Percentiles rank a stretch among this genome's conserved stretches.
Evolutionary conservation across 2,329 filamentous ascomycete species (phyloP).

Genomic region (Colletotrichum sp.): DNA sequence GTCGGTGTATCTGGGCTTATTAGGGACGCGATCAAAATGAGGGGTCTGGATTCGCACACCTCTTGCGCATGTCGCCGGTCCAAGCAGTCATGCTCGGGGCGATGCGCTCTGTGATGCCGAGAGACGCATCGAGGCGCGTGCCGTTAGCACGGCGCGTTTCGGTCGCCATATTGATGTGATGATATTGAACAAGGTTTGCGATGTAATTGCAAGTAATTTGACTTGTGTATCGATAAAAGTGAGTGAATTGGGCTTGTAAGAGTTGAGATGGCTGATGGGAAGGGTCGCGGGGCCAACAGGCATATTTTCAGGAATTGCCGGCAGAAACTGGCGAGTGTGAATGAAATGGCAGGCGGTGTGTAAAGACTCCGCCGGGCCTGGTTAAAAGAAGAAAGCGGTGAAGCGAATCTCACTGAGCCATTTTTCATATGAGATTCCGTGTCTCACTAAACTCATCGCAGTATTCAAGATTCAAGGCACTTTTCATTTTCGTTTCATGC

Average conservation of each 20-base stretch:
- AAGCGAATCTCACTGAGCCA: neutral
- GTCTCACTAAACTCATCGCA: neutral
- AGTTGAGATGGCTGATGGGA: neutral
- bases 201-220: neutral
- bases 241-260: neutral
- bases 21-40: neutral
- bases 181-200: accelerated
- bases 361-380: accelerated
- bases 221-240: neutral
- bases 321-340: neutral
- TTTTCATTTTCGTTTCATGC: neutral
- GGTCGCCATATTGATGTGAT: neutral
- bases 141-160: slow-evolving; percentile 13
- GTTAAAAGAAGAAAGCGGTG: neutral
- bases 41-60: neutral
- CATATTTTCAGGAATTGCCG: slow-evolving; percentile 19
- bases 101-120: slow-evolving; percentile 24
- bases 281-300: neutral
- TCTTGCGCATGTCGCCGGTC: slow-evolving; percentile 23
- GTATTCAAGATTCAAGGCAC: neutral
- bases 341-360: neutral
- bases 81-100: slow-evolving; percentile 21
- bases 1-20: slow-evolving; percentile 73
- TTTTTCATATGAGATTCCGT: neutral
- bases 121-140: slow-evolving; percentile 17